Conservation (phyloP, 176 grass and related monocot genomes). For the Saccharum spontaneum region DNA sequence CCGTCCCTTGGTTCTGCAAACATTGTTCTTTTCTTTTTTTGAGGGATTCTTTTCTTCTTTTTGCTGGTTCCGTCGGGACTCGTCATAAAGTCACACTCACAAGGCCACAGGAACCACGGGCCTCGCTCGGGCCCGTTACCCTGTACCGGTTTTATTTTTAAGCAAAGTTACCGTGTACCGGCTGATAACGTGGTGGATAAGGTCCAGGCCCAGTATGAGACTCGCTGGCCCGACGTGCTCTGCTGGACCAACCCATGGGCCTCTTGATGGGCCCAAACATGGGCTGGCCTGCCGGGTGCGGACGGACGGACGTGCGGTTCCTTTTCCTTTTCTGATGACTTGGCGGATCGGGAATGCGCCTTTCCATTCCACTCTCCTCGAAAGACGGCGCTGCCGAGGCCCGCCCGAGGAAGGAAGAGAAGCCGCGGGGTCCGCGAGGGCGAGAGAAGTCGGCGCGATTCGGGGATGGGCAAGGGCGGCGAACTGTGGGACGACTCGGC, state of each 20-base stretch:
- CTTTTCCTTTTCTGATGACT: neutral
- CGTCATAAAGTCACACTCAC: neutral
- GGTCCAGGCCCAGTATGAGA: neutral
- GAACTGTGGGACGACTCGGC: conserved; percentile 86
- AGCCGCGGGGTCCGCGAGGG: neutral
- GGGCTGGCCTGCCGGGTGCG: neutral
- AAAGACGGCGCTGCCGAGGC: neutral
- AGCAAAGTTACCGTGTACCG: neutral
- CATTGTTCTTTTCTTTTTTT: neutral
- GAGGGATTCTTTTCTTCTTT: neutral
- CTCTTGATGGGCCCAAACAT: neutral
- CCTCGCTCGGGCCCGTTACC: neutral
- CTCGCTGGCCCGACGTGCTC: neutral
- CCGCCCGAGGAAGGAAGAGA: neutral
- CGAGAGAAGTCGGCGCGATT: neutral
- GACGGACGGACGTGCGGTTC: neutral
- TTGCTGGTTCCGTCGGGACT: neutral
- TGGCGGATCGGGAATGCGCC: neutral
- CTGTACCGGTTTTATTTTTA: neutral
- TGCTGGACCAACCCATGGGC: neutral
- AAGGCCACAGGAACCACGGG: neutral
- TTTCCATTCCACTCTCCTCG: neutral
- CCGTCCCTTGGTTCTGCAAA: neutral
- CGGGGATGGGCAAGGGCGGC: conserved; percentile 64
- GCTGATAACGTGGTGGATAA: neutral